phyloP scores from a whole-genome alignment of 2,329 filamentous ascomycete species.

The Phyllosticta capitalensis region DNA sequence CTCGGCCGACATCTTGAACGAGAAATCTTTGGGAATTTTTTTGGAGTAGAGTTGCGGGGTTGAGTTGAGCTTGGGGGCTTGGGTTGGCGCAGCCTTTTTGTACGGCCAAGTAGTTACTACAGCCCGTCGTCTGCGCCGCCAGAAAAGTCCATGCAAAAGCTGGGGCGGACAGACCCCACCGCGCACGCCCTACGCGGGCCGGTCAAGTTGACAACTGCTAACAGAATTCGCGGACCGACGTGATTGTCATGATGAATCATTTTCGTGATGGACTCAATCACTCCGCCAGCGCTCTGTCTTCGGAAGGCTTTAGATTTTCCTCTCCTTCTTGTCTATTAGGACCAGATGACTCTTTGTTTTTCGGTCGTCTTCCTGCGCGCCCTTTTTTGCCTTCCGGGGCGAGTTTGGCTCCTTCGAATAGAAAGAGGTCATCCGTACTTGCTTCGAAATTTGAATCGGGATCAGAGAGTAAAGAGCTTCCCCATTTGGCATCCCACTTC shows the following conservation, averaged over 20 bases:
- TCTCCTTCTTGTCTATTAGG: background rate
- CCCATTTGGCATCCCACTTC: slow-evolving; percentile 28
- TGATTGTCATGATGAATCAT: no score
- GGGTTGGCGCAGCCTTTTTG: background rate
- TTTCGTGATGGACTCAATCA: background rate
- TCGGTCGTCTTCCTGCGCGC: background rate
- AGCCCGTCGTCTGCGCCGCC: background rate
- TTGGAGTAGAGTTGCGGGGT: background rate
- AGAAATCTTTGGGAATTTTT: background rate
- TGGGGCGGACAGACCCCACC: background rate
- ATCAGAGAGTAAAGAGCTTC: slow-evolving; percentile 9
- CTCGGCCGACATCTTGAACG: slow-evolving; percentile 1
- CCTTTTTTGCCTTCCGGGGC: background rate
- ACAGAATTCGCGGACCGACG: background rate
- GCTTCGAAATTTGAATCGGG: background rate
- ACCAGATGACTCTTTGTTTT: background rate
- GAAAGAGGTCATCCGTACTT: background rate
- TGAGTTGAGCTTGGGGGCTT: background rate
- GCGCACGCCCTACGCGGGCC: background rate
- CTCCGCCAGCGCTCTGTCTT: background rate
- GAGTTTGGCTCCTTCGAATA: background rate
- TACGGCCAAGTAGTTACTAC: background rate
- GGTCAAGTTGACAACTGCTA: background rate
- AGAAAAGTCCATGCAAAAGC: slow-evolving; percentile 4
- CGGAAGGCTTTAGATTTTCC: background rate